Evolutionary conservation across 441 rosid genomes (phyloP).

Genomic region (Adansonia gregorii): DNA sequence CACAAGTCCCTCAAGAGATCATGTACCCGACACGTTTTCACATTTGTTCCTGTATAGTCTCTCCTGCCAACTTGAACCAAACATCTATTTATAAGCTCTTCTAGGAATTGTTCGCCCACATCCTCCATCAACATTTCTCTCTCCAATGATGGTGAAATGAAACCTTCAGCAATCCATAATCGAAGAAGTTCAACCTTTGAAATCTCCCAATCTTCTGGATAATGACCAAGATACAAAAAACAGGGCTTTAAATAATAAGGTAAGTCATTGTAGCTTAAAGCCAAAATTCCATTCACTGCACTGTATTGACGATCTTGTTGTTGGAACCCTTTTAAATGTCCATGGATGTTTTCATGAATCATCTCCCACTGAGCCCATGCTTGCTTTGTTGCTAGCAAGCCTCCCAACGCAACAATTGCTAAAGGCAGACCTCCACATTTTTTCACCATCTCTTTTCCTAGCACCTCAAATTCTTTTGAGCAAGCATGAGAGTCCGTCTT

Average conservation of each 20-base stretch:
- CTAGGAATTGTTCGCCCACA: neutral
- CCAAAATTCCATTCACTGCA: neutral
- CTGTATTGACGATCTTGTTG: neutral
- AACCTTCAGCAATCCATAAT: constrained; percentile 17
- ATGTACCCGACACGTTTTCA: neutral
- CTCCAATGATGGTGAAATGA: neutral
- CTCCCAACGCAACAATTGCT: neutral
- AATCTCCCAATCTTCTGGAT: constrained; percentile 26
- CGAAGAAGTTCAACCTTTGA: neutral
- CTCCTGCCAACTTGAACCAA: neutral
- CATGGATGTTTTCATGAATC: neutral
- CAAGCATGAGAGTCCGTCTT: neutral
- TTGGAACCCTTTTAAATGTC: neutral
- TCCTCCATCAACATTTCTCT: neutral
- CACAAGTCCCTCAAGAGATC: neutral
- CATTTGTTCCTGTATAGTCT: neutral
- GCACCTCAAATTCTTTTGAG: no score
- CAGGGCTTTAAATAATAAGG: neutral
- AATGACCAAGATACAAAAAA: constrained; percentile 11
- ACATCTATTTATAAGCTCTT: neutral
- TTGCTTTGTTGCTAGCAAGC: neutral
- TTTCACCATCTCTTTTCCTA: no score
- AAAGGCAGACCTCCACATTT: no score
- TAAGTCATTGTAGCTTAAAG: constrained; percentile 26
- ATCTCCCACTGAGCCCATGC: neutral